Evolutionary conservation across 208 protist genomes (phyloP), one percentile per base, ranked within the genome.

Genomic region (Leishmania major): DNA sequence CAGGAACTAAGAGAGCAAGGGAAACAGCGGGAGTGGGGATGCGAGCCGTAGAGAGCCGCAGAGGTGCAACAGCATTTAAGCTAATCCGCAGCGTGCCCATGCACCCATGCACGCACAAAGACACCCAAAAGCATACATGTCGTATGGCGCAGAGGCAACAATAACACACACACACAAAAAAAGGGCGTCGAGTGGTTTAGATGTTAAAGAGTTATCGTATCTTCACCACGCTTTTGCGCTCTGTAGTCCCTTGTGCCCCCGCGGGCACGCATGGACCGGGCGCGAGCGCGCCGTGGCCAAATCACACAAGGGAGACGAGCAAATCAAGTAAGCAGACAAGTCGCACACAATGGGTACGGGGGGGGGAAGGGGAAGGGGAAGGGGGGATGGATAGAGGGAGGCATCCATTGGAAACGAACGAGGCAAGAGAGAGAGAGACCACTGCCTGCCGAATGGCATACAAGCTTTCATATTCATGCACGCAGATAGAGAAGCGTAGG

Each of bases 381-480:
- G n/a, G n/a, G n/a, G n/a, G 31, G 31, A 10, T 28, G 59, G 59
- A 31, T n/a, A 31, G 31, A 69, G 62, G 31, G 67, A 49, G 35
- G 67, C 67, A n/a, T 3, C 7, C 40, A 45, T 17, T 6, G 67
- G 40, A 47, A 40, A 47, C 2, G 67, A 72, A 47, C 7, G 15
- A 47, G 43, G 40, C 31, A 19, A 47, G 7, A 69, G 31, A 72
- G 31, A 72, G 40, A 69, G 0, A 69, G 31, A 28, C 37, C 37
- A 72, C 10, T 19, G 37, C 7, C 22, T 22, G 17, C 40, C 40
- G 40, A 72, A 47, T n/a, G 55, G 11, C 19, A 28, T 57, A 59
- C 28, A 74, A n/a, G 60, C 43, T 53, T 59, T 37, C 17, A 75
- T 7, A 76, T 13, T 77, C 60, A 83, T 51, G 60, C 60, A 74